A percentile compares a stretch with the other conserved stretches of the same genome.
Conservation (phyloP, 2,329 filamentous ascomycete species). For the Monilinia fructigena region DNA sequence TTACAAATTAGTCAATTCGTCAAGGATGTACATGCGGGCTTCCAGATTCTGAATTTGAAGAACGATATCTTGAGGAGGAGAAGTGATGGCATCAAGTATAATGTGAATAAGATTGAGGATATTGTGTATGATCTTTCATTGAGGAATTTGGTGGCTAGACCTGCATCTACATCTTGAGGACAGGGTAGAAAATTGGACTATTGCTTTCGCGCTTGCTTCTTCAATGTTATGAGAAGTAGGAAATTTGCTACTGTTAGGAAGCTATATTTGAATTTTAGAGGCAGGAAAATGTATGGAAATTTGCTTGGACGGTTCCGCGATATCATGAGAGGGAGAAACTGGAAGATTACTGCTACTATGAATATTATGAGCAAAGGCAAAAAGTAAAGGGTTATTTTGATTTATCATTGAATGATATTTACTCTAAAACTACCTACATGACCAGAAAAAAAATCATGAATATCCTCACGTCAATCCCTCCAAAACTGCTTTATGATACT, state of each 20-base stretch:
- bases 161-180: constrained; percentile 21
- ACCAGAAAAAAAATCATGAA: not conserved
- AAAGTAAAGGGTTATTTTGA: not conserved
- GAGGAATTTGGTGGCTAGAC: constrained; percentile 68
- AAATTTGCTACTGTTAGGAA: not conserved
- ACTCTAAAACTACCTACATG: not conserved
- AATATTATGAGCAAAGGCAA: not conserved
- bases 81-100: constrained; percentile 93
- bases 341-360: not conserved
- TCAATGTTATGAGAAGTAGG: not conserved
- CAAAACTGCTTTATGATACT: not conserved
- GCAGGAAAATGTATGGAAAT: not conserved
- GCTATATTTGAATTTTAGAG: not conserved
- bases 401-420: not conserved
- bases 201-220: not conserved
- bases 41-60: constrained; percentile 96
- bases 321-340: not conserved
- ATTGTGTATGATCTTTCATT: constrained; percentile 94
- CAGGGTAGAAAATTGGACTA: not conserved
- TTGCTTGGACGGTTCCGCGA: not conserved
- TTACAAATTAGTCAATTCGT: constrained; percentile 87
- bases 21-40: constrained; percentile 92
- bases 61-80: constrained; percentile 87
- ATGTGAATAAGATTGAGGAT: constrained; percentile 96
- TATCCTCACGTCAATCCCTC: not conserved